phyloP scores from a whole-genome alignment of 257 asterid species.

The Jaltomata sinuosa region DNA sequence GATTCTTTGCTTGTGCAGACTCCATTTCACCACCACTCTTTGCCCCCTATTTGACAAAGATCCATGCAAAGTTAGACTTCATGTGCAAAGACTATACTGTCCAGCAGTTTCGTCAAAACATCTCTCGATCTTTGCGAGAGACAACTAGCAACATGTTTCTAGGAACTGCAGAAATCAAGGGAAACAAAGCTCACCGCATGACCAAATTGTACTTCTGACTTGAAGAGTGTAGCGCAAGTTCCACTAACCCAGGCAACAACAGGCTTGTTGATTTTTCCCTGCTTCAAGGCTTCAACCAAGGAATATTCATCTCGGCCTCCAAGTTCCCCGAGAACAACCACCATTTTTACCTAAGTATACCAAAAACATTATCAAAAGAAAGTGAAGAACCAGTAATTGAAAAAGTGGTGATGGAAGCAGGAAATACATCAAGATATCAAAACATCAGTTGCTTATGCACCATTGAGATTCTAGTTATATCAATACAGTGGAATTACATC shows the following conservation, averaged over 20 bases:
- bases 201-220: conserved; percentile 99
- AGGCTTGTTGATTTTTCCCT: conserved; percentile 88
- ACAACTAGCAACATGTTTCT: background rate
- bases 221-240: conserved; percentile 93
- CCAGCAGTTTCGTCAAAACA: background rate
- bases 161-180: background rate
- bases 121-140: background rate
- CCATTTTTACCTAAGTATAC: conserved; percentile 64
- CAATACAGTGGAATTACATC: background rate
- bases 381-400: background rate
- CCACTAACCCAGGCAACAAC: conserved; percentile 99
- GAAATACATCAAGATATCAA: background rate
- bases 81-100: background rate
- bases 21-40: conserved; percentile 99
- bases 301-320: conserved; percentile 99
- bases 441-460: background rate
- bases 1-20: conserved; percentile 98
- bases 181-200: conserved; percentile 73
- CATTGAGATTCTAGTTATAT: background rate
- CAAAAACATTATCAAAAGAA: background rate
- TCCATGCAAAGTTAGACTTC: background rate
- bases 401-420: background rate
- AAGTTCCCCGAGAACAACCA: conserved; percentile 98
- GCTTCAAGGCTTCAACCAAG: conserved; percentile 91
- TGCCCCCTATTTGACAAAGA: conserved; percentile 63